Conservation (phyloP, 2,329 filamentous ascomycete genomes). For the Penicillium sp. region DNA sequence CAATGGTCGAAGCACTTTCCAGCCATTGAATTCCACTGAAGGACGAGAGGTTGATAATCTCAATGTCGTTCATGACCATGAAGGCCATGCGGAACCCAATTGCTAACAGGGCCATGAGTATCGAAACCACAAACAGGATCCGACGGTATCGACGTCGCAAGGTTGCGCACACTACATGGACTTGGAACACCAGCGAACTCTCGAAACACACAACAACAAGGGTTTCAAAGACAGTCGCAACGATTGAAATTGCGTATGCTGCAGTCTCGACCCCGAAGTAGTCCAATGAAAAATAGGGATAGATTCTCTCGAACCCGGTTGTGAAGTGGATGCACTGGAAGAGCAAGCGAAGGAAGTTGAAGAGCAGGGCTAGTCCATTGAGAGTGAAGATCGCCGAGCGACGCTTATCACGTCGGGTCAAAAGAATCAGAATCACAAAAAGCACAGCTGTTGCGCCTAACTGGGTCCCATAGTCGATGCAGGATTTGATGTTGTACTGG, state of each 20-base stretch:
- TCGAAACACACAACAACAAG: conserved; percentile 58
- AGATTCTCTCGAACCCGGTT: conserved; percentile 62
- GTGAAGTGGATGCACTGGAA: conserved; percentile 56
- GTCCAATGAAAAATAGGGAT: conserved; percentile 60
- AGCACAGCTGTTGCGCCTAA: conserved; percentile 68
- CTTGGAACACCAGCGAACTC: conserved; percentile 62
- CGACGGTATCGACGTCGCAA: conserved; percentile 43
- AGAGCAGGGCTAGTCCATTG: conserved; percentile 61
- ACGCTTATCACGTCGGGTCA: conserved; percentile 68
- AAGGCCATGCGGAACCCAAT: conserved; percentile 56
- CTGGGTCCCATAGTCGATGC: conserved; percentile 69
- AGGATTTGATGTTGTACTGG: conserved; percentile 49
- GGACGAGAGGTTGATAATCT: conserved; percentile 34
- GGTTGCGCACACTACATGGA: conserved; percentile 62
- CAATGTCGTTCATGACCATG: conserved; percentile 50
- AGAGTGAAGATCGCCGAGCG: conserved; percentile 64
- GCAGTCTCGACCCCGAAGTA: conserved; percentile 48
- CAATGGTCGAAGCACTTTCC: conserved; percentile 49
- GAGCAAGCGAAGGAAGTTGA: conserved; percentile 58
- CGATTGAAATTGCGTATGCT: conserved; percentile 50
- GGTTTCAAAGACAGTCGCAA: conserved; percentile 51
- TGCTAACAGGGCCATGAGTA: conserved; percentile 51
- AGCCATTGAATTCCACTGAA: conserved; percentile 41
- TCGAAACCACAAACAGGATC: conserved; percentile 50
- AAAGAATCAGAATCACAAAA: conserved; percentile 63